Evolutionary conservation across 768 basidiomycete species (phyloP).

Genomic region (Termitomyces sp.): DNA sequence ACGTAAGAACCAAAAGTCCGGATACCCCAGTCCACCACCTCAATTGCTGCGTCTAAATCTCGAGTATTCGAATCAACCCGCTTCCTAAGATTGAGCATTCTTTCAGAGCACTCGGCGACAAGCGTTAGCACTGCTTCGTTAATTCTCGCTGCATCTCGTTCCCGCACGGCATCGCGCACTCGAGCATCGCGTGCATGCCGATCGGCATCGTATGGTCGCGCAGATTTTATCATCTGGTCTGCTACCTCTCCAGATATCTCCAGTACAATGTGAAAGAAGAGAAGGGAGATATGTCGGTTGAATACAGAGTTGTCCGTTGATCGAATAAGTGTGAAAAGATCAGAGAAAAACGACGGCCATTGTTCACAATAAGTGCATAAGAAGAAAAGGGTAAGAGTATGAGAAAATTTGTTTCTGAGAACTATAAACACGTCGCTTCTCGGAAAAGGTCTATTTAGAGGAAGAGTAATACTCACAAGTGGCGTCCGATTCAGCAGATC

Average conservation of each 20-base stretch:
- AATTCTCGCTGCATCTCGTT: slow-evolving; percentile 81
- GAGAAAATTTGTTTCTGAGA: slow-evolving; percentile 92
- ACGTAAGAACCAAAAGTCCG: slow-evolving; percentile 92
- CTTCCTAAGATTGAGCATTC: slow-evolving; percentile 52
- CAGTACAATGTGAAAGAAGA: slow-evolving; percentile 88
- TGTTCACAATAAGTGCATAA: slow-evolving; percentile 82
- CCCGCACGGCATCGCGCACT: slow-evolving; percentile 87
- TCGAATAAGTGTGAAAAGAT: slow-evolving; percentile 72
- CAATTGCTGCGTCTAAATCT: slow-evolving; percentile 57
- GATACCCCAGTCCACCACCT: slow-evolving; percentile 91
- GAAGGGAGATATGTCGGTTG: slow-evolving; percentile 82
- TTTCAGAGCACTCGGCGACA: slow-evolving; percentile 66
- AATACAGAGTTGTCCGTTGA: slow-evolving; percentile 58
- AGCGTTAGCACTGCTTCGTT: slow-evolving; percentile 87
- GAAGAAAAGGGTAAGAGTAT: slow-evolving; percentile 86
- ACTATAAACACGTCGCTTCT: slow-evolving; percentile 39
- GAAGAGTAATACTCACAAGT: slow-evolving; percentile 57
- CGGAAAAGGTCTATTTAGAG: slow-evolving; percentile 11
- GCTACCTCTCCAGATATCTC: slow-evolving; percentile 98
- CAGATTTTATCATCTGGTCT: slow-evolving; percentile 90
- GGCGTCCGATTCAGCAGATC: slow-evolving; percentile 77
- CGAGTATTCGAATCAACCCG: slow-evolving; percentile 41
- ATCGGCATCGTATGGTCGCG: slow-evolving; percentile 63
- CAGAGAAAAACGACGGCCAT: slow-evolving; percentile 83
- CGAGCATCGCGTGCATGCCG: slow-evolving; percentile 80